phyloP scores from a whole-genome alignment of 306 rosid species.

The Prunus campanulata region DNA sequence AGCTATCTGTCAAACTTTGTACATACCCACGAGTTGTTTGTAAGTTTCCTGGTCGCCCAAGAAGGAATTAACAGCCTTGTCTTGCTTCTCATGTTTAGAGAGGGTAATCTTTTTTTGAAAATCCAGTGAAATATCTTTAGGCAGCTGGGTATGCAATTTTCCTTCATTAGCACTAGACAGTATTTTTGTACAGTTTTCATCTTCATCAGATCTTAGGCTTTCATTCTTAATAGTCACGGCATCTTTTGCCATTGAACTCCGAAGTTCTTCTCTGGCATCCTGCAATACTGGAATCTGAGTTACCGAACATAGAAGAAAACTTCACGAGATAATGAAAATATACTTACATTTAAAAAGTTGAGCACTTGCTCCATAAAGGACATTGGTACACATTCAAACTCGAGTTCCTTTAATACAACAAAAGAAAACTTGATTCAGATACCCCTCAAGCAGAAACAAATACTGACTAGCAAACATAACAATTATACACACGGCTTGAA shows the following conservation, averaged over 20 bases:
- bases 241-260: constrained; percentile 87
- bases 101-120: constrained; percentile 90
- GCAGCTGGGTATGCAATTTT: constrained; percentile 18
- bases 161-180: constrained; percentile 38
- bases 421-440: constrained; percentile 25
- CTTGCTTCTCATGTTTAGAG: constrained; percentile 57
- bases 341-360: constrained; percentile 76
- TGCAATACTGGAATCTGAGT: constrained; percentile 24
- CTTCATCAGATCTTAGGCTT: constrained; percentile 55
- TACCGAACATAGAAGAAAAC: constrained; percentile 14
- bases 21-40: constrained; percentile 61
- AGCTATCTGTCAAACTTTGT: constrained; percentile 5
- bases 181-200: constrained; percentile 25
- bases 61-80: constrained; percentile 30
- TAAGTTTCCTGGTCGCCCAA: constrained; percentile 53
- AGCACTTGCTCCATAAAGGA: constrained; percentile 86
- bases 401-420: constrained; percentile 52
- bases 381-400: constrained; percentile 86
- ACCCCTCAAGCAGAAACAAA: background rate
- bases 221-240: constrained; percentile 70
- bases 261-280: constrained; percentile 87
- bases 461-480: background rate
- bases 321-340: constrained; percentile 21
- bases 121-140: constrained; percentile 57
- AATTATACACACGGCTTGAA: background rate